Percentiles rank a stretch among this genome's conserved stretches.
phyloP scores from a whole-genome alignment of 2,329 filamentous ascomycete genomes.

The Colletotrichum cereale region DNA sequence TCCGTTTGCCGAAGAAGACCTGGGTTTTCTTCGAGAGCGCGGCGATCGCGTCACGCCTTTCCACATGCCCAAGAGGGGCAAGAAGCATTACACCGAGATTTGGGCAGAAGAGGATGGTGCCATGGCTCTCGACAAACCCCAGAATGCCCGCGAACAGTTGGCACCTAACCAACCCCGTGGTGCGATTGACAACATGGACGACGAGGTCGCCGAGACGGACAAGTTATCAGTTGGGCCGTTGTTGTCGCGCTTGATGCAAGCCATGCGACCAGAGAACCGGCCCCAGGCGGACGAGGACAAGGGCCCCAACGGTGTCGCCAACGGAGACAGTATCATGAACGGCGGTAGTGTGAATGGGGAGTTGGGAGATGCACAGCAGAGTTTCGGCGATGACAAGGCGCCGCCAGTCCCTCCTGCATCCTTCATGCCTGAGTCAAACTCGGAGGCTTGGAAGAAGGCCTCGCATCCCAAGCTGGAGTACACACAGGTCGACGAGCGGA shows the following conservation, averaged over 20 bases:
- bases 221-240: slow-evolving; percentile 90
- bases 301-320: slow-evolving; percentile 63
- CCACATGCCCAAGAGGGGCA: slow-evolving; percentile 85
- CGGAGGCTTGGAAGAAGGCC: slow-evolving; percentile 83
- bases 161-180: slow-evolving; percentile 87
- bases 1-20: slow-evolving; percentile 90
- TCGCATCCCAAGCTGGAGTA: slow-evolving; percentile 85
- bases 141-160: slow-evolving; percentile 73
- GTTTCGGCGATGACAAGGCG: slow-evolving; percentile 52
- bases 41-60: slow-evolving; percentile 89
- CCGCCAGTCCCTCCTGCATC: slow-evolving; percentile 74
- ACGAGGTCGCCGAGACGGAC: slow-evolving; percentile 88
- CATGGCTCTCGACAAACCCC: slow-evolving; percentile 77
- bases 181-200: slow-evolving; percentile 86
- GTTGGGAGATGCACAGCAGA: slow-evolving; percentile 50
- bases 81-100: slow-evolving; percentile 86
- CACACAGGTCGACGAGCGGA: slow-evolving; percentile 86
- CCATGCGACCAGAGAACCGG: slow-evolving; percentile 82
- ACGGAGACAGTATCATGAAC: slow-evolving; percentile 68
- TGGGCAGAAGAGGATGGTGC: slow-evolving; percentile 95
- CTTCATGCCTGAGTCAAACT: slow-evolving; percentile 81
- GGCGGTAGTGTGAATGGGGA: slow-evolving; percentile 61
- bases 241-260: slow-evolving; percentile 82
- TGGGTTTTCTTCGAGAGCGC: slow-evolving; percentile 90
- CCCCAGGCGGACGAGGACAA: slow-evolving; percentile 68